Conservation (phyloP, 768 basidiomycete species). For the Tylopilus intermedius region DNA sequence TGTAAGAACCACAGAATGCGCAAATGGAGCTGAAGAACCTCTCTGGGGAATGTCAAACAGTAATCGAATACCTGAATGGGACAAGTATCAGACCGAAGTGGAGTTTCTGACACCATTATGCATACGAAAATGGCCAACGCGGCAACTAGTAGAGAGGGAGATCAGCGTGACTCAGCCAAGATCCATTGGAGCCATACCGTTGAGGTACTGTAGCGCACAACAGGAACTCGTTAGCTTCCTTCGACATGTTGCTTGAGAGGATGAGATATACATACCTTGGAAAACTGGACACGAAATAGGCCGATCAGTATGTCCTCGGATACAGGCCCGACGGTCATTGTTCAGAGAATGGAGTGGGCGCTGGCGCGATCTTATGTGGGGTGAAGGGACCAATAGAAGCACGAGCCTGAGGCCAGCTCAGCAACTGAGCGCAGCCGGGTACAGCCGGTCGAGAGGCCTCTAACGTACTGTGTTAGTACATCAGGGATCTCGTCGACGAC, state of each 20-base stretch:
- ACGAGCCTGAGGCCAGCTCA: too few species aligned
- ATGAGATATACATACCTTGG: conserved; percentile 13
- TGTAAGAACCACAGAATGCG: too few species aligned
- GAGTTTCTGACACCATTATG: background rate
- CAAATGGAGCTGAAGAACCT: conserved; percentile 9
- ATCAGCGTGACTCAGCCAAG: too few species aligned
- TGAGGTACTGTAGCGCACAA: background rate
- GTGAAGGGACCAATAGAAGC: too few species aligned
- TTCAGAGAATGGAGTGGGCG: background rate
- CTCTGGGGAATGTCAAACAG: conserved; percentile 16
- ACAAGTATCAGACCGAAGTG: background rate
- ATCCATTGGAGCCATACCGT: too few species aligned
- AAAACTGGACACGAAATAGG: conserved; percentile 16
- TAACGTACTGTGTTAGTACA: too few species aligned
- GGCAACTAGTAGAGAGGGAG: conserved; percentile 11
- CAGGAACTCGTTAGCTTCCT: background rate
- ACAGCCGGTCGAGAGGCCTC: too few species aligned
- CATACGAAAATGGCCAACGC: conserved; percentile 17
- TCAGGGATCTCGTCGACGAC: too few species aligned
- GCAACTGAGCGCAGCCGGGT: too few species aligned
- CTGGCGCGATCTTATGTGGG: too few species aligned
- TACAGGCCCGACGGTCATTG: conserved; percentile 6
- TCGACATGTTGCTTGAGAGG: background rate
- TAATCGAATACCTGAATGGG: background rate
- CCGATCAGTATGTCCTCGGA: conserved; percentile 7